Evolutionary conservation across 1,284 basidiomycete species (phyloP), one percentile per base, ranked within the genome.

Genomic region (Trametes hirsuta): DNA sequence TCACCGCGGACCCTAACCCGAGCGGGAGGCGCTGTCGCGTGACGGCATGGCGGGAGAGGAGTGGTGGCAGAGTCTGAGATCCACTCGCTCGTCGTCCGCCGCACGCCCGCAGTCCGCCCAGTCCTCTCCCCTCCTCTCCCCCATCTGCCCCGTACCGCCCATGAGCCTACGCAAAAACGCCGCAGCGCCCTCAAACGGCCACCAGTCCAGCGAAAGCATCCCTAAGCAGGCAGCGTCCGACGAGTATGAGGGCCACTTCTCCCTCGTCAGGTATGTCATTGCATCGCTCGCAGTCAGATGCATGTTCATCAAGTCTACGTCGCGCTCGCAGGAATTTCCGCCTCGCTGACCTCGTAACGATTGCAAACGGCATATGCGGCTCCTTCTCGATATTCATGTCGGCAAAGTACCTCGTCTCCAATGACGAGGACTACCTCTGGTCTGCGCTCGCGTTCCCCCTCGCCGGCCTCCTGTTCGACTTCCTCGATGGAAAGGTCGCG

Each of bases 291-390:
- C 45, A 52, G 24, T 8, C 36, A 35, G 11, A 24, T 14, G 44
- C 22, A 47, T 39, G 15, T 14, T 41, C 36, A 51, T 41, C 14
- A 2, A n/a, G 14, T 35, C 40, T 2, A 52, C 44, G 6, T 42
- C 10, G 47, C 24, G 35, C 42, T n/a, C 53, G 37, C 70, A 97
- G 97, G 69, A 99, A 98, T 77, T 99, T 99, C 75, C 94, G 96
- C 59, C 86, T 99, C 37, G 97, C 97, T 68, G 97, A 99, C 78
- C 85, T 97, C 47, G 95, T 99, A 71, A 99, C 97, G n/a, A 94
- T 99, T 66, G 97, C 97, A 90, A 99, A 99, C 74, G 97, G 97
- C 42, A 93, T 99, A 74, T 99, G 97, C 77, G 97, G 97, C 59
- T 94, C 94, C 14, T 91, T 98, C 69, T 98, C 96, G 42, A 84